Conservation (phyloP, 2,329 filamentous ascomycete genomes). For the Acrodontium crateriforme region DNA sequence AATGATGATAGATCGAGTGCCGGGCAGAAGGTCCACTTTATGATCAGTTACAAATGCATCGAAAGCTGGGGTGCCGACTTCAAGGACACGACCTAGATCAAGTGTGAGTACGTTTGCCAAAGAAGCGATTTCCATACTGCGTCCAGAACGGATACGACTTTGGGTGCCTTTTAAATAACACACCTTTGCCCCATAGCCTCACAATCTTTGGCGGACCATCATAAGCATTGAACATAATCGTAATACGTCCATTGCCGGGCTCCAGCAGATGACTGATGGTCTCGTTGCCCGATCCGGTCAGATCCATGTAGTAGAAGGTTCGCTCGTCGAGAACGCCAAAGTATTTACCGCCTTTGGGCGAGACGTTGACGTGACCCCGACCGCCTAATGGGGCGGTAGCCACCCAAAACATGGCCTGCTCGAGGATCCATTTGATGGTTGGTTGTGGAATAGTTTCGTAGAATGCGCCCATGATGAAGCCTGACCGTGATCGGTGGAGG, state of each 20-base stretch:
- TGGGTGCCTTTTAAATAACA: not conserved
- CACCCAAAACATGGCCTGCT: constrained; percentile 27
- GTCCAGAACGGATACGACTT: too few species aligned
- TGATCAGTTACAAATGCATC: constrained; percentile 21
- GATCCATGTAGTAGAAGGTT: constrained; percentile 33
- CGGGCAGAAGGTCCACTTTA: constrained; percentile 24
- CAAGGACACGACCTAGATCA: constrained; percentile 18
- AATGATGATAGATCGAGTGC: constrained; percentile 26
- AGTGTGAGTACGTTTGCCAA: not conserved
- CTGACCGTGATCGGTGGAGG: too few species aligned
- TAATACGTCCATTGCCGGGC: constrained; percentile 28
- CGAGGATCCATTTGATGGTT: constrained; percentile 28
- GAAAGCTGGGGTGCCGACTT: constrained; percentile 24
- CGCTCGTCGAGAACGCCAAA: constrained; percentile 27
- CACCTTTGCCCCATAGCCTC: constrained; percentile 28
- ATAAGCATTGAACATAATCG: constrained; percentile 30
- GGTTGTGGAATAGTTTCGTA: constrained; percentile 29
- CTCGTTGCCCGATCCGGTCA: constrained; percentile 30
- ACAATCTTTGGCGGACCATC: constrained; percentile 29
- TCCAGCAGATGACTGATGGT: constrained; percentile 31
- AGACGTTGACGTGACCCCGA: constrained; percentile 32
- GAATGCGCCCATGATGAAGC: constrained; percentile 29
- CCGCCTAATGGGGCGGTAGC: constrained; percentile 28
- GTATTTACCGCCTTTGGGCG: constrained; percentile 31
- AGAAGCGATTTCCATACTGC: not conserved